A percentile compares a stretch with the other conserved stretches of the same genome.
phyloP scores from a whole-genome alignment of 805 yeast species.

The Teunomyces cretensis region DNA sequence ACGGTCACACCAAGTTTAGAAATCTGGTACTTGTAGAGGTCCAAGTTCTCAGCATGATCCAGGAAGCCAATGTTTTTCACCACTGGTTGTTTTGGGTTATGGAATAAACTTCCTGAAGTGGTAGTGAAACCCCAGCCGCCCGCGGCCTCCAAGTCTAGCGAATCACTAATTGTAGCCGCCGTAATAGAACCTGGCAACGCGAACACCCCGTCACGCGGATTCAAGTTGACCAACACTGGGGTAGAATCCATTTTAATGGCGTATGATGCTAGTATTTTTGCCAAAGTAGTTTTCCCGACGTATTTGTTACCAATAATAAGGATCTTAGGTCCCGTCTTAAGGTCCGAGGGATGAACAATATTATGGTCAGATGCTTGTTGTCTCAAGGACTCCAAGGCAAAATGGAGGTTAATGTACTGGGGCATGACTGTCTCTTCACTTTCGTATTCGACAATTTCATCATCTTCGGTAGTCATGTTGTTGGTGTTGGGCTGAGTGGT shows the following conservation, averaged over 20 bases:
- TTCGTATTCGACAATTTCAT: conserved; percentile 54
- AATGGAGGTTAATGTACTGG: conserved; percentile 65
- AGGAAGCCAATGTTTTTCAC: conserved; percentile 79
- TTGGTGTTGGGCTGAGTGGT: conserved; percentile 24
- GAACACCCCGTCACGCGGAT: conserved; percentile 71
- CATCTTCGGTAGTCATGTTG: conserved; percentile 31
- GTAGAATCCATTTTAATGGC: conserved; percentile 65
- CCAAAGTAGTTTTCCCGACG: conserved; percentile 77
- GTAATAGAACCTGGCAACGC: conserved; percentile 80
- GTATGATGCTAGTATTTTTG: conserved; percentile 70
- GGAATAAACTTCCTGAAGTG: conserved; percentile 67
- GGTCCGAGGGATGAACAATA: conserved; percentile 17
- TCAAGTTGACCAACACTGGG: conserved; percentile 77
- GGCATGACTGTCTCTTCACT: conserved; percentile 72
- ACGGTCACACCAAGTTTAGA: conserved; percentile 52
- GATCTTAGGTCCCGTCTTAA: conserved; percentile 54
- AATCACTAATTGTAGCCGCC: conserved; percentile 81
- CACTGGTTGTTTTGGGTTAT: conserved; percentile 88
- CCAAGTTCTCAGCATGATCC: conserved; percentile 53
- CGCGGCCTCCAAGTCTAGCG: conserved; percentile 67
- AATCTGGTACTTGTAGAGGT: conserved; percentile 50
- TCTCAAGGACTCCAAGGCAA: conserved; percentile 63
- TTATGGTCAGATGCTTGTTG: conserved; percentile 29
- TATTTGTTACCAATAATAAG: conserved; percentile 70
- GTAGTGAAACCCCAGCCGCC: conserved; percentile 78